Evolutionary conservation across 2,329 filamentous ascomycete genomes (phyloP).

Genomic region (Plenodomus lindquistii): DNA sequence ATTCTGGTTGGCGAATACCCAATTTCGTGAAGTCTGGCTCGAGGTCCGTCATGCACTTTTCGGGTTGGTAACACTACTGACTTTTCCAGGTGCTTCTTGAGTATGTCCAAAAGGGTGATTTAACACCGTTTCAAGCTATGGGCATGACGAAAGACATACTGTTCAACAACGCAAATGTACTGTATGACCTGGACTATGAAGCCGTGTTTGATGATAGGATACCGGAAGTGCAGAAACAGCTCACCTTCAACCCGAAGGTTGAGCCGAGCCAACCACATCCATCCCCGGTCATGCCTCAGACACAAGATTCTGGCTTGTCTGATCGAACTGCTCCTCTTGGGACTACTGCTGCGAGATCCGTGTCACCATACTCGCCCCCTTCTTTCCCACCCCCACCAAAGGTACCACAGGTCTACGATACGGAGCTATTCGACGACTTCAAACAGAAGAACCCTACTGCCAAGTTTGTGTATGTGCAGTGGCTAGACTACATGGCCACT

Average conservation of each 20-base stretch:
- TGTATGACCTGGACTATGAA: conserved; percentile 65
- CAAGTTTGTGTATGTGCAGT: conserved; percentile 74
- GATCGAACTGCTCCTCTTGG: conserved; percentile 7
- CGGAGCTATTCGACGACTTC: conserved; percentile 52
- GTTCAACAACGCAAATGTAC: conserved; percentile 75
- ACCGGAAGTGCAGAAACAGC: conserved; percentile 22
- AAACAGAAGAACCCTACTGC: conserved; percentile 55
- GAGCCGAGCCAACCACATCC: conserved; percentile 1
- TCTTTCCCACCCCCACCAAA: conserved; percentile 36
- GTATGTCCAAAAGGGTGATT: conserved; percentile 66
- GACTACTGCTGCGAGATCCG: conserved; percentile 9
- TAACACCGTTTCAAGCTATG: conserved; percentile 65
- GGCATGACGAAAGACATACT: conserved; percentile 68
- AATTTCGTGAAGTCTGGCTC: conserved; percentile 72
- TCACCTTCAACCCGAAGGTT: conserved; percentile 30
- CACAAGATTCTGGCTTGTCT: conserved; percentile 9
- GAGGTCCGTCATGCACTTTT: conserved; percentile 52
- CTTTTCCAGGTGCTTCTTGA: conserved; percentile 63
- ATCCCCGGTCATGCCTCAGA: conserved; percentile 14
- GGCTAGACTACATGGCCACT: conserved; percentile 76
- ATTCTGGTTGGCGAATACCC: conserved; percentile 71
- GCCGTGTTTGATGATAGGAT: conserved; percentile 43
- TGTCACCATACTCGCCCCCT: conserved; percentile 19
- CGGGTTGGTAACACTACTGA: conserved; percentile 2
- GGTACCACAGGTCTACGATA: conserved; percentile 39